These are phyloP conservation scores for Cicer pinnatifidum DNA, from an alignment of 306 rosid species.

Conservation along the genomic window DNA sequence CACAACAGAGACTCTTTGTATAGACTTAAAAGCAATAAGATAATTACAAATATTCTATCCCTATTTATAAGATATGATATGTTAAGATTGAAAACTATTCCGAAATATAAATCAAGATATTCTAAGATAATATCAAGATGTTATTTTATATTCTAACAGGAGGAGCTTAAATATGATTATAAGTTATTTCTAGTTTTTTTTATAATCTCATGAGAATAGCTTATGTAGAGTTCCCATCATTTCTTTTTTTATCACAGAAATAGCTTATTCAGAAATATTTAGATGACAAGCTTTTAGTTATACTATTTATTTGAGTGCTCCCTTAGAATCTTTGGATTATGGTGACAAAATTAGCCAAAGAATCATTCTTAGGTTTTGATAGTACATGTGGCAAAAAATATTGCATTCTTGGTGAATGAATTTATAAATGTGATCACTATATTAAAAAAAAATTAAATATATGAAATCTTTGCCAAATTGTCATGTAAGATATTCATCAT, in stretches of 20 bases:
- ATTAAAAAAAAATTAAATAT: constrained; percentile 1
- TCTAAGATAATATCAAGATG: too few relatives aligned
- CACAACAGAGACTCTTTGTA: too few relatives aligned
- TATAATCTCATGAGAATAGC: background rate
- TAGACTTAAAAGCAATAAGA: too few relatives aligned
- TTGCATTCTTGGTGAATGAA: constrained; percentile 24
- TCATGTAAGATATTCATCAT: background rate
- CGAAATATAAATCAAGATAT: too few relatives aligned
- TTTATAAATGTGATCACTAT: constrained; percentile 19
- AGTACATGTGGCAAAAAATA: background rate
- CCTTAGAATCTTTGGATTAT: background rate
- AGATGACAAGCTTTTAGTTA: background rate
- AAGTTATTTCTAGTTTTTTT: too few relatives aligned
- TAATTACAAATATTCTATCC: too few relatives aligned
- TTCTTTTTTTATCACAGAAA: too few relatives aligned
- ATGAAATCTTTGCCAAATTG: constrained; percentile 20
- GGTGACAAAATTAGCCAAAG: background rate
- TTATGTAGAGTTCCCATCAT: background rate
- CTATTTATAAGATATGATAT: too few relatives aligned
- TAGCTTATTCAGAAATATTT: background rate
- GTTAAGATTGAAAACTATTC: too few relatives aligned
- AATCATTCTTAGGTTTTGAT: background rate
- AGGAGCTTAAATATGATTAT: too few relatives aligned
- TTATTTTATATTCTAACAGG: too few relatives aligned
- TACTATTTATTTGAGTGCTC: background rate